A percentile compares a stretch with the other conserved stretches of the same genome.
phyloP scores from a whole-genome alignment of 2,329 filamentous ascomycete genomes.

The Neonectria magnoliae region DNA sequence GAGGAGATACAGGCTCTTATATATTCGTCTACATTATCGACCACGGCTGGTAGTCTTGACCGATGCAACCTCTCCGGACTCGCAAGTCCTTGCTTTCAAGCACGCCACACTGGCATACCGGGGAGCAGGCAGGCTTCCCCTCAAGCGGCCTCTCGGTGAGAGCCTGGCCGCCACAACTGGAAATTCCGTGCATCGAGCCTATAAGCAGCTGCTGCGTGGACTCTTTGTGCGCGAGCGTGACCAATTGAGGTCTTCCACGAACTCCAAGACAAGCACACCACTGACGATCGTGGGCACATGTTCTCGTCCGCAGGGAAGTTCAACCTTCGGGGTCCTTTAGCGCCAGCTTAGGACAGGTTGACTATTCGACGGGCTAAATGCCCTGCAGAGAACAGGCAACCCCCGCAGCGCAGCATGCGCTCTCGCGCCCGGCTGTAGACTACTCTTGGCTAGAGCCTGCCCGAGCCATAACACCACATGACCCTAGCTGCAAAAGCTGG shows the following conservation, averaged over 20 bases:
- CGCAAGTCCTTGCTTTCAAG: not conserved
- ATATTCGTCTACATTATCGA: not conserved
- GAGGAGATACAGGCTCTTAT: conserved; percentile 6
- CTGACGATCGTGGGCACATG: conserved; percentile 9
- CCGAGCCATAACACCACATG: not conserved
- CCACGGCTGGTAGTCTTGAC: not conserved
- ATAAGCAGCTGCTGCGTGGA: conserved; percentile 4
- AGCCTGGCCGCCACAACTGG: conserved; percentile 17
- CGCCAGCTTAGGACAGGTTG: conserved; percentile 14
- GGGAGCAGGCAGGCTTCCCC: conserved; percentile 9
- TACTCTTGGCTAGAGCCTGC: not conserved
- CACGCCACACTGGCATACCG: conserved; percentile 17
- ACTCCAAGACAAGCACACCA: conserved; percentile 20
- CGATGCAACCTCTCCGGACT: not conserved
- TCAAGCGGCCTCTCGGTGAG: conserved; percentile 15
- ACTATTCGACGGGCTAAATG: conserved; percentile 14
- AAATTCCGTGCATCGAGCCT: conserved; percentile 5
- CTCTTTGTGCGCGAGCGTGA: not conserved
- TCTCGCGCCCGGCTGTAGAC: conserved; percentile 2
- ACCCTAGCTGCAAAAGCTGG: not conserved
- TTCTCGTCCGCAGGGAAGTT: not conserved
- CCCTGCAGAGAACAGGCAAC: conserved; percentile 20
- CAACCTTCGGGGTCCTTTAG: conserved; percentile 10
- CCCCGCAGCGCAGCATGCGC: conserved; percentile 21
- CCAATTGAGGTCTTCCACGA: conserved; percentile 29